Conservation (phyloP, 345 rosid species). For the sweet orange (Citrus sinensis) region DVS_A1.0 CM039161.1:6409501-6410000, state of each 20-base stretch:
- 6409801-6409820: background rate
- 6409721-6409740: too few species aligned
- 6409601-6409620: background rate
- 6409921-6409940: background rate
- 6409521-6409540: background rate
- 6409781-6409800: too few species aligned
- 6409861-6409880: background rate
- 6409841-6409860: background rate
- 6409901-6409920: too few species aligned
- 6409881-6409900: background rate
- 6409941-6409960: background rate
- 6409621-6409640: background rate
- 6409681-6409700: too few species aligned
- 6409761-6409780: too few species aligned
- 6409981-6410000: background rate
- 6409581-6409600: background rate
- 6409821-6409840: background rate
- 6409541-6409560: background rate
- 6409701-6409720: too few species aligned
- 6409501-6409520: background rate
- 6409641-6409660: background rate
- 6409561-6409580: too few species aligned
- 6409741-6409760: too few species aligned
- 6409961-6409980: background rate
- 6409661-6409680: background rate